Conservation (phyloP, 257 asterid genomes). For the Plectranthus barbatus region DNA sequence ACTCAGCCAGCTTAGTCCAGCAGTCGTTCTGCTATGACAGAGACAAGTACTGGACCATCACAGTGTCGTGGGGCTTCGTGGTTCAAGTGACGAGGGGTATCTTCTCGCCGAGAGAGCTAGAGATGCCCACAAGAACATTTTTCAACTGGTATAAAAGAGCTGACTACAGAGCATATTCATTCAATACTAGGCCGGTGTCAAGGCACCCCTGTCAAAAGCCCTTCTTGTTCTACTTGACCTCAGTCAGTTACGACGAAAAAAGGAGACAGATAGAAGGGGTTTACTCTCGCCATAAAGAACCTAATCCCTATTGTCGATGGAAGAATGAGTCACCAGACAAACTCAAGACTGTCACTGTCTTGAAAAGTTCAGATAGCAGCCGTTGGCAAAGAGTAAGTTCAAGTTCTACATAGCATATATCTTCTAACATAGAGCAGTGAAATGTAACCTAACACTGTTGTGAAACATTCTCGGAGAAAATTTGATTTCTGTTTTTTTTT, state of each 20-base stretch:
- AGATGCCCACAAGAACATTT: slow-evolving; percentile 72
- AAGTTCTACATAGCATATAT: too few species aligned
- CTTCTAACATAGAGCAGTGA: too few species aligned
- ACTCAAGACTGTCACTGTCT: slow-evolving; percentile 40
- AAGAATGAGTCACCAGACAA: slow-evolving; percentile 45
- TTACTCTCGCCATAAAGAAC: slow-evolving; percentile 41
- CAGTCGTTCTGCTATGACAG: slow-evolving; percentile 76
- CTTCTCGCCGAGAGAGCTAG: slow-evolving; percentile 71
- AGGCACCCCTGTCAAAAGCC: slow-evolving; percentile 89
- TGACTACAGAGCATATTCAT: slow-evolving; percentile 73
- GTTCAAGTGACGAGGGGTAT: slow-evolving; percentile 64
- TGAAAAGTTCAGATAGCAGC: slow-evolving; percentile 50
- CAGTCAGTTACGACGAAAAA: slow-evolving; percentile 41
- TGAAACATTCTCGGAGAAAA: background rate
- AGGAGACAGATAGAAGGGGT: slow-evolving; percentile 54
- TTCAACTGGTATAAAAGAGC: slow-evolving; percentile 74
- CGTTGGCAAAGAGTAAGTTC: slow-evolving; percentile 58
- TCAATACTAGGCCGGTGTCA: slow-evolving; percentile 82
- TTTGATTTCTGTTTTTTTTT: background rate
- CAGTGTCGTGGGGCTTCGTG: slow-evolving; percentile 80
- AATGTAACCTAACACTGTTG: too few species aligned
- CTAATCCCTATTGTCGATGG: slow-evolving; percentile 61
- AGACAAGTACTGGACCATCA: slow-evolving; percentile 56
- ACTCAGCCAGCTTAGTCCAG: slow-evolving; percentile 67
- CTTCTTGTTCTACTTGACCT: slow-evolving; percentile 47